Evolutionary conservation across 148 eudicot genomes (phyloP).

Genomic region (Rhododendron ferrugineum): DNA sequence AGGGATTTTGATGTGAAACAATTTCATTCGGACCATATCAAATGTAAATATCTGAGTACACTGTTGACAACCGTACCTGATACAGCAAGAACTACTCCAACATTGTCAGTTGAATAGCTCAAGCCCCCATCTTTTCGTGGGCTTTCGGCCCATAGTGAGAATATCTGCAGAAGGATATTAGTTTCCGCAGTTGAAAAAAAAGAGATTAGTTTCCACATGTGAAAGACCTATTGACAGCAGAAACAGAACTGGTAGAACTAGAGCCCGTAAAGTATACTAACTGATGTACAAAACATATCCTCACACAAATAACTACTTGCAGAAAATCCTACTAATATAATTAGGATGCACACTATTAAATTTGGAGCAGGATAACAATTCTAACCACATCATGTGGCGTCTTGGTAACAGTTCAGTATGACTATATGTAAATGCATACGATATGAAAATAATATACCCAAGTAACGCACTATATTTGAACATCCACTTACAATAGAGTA

Average conservation of each 20-base stretch:
- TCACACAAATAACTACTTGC: neutral
- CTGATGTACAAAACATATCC: neutral
- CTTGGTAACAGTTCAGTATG: no score
- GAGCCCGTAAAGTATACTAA: neutral
- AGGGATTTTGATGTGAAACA: neutral
- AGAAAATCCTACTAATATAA: neutral
- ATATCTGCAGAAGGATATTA: conserved; percentile 32
- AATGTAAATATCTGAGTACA: neutral
- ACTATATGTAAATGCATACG: no score
- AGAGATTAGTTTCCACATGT: neutral
- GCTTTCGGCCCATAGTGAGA: conserved; percentile 65
- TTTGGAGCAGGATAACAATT: neutral
- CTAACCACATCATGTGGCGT: neutral
- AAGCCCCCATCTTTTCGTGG: conserved; percentile 50
- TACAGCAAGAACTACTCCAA: conserved; percentile 45
- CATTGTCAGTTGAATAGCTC: conserved; percentile 47
- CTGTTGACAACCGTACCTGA: conserved; percentile 30
- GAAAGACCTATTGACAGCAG: neutral
- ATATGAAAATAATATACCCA: neutral
- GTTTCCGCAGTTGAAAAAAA: neutral
- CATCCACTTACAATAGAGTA: neutral
- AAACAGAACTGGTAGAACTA: neutral
- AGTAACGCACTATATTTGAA: neutral
- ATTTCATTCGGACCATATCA: neutral
- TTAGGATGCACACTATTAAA: neutral